phyloP scores from a whole-genome alignment of 352 stramenopile genomes.

The Phytophthora macrochlamydospora region DNA sequence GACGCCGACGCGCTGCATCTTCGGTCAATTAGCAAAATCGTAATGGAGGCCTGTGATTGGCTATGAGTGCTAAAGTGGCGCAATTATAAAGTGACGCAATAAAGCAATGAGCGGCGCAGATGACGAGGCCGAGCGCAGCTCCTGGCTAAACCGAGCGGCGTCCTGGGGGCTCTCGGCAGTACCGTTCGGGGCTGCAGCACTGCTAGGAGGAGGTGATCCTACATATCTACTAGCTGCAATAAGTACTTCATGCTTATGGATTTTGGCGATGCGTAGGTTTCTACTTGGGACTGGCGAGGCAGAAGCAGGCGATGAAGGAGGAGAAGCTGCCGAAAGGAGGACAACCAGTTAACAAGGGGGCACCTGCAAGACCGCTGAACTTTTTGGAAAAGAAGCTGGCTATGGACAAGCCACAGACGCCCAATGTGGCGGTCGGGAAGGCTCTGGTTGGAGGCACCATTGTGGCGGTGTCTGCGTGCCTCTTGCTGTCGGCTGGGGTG shows the following conservation, averaged over 20 bases:
- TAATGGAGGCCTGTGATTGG: not conserved
- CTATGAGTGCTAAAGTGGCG: not conserved
- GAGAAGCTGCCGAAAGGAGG: conserved; percentile 36
- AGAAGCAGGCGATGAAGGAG: conserved; percentile 40
- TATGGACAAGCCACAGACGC: conserved; percentile 42
- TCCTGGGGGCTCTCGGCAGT: conserved; percentile 31
- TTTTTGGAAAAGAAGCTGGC: conserved; percentile 49
- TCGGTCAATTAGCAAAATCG: not conserved
- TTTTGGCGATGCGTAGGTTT: conserved; percentile 42
- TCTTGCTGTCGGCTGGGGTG: conserved; percentile 39
- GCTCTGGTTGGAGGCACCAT: conserved; percentile 56
- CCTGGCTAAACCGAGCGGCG: conserved; percentile 17
- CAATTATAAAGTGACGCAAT: not conserved
- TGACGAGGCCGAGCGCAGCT: conserved; percentile 9
- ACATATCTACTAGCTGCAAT: not conserved
- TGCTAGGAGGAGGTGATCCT: conserved; percentile 49
- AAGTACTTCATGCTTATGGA: not conserved
- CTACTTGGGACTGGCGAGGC: conserved; percentile 61
- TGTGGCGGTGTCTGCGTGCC: conserved; percentile 45
- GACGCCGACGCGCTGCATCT: not conserved
- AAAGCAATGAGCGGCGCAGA: conserved; percentile 15
- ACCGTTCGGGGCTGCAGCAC: conserved; percentile 38
- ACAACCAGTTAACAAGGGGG: conserved; percentile 18
- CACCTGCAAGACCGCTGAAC: conserved; percentile 29
- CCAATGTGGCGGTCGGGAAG: conserved; percentile 44